A percentile compares a stretch with the other conserved stretches of the same genome.
Conservation (phyloP, 1,284 basidiomycete species). For the Ustilago loliicola region DNA sequence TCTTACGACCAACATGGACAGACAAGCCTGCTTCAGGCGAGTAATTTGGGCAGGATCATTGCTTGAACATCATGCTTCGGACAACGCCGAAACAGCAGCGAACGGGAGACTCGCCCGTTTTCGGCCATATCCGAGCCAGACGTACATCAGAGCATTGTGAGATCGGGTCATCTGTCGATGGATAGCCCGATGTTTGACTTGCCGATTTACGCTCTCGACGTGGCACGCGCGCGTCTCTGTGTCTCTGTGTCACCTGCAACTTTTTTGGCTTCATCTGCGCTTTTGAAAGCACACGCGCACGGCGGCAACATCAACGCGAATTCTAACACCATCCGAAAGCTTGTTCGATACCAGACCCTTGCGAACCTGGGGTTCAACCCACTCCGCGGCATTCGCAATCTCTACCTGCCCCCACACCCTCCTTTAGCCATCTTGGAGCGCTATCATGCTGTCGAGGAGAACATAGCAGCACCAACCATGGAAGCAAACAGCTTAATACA, state of each 20-base stretch:
- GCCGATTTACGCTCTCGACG: conserved; percentile 24
- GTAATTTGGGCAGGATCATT: not conserved
- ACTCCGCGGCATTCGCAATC: not conserved
- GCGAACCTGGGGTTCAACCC: not conserved
- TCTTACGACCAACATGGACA: not conserved
- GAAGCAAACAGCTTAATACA: conserved; percentile 4
- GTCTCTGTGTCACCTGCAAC: conserved; percentile 3
- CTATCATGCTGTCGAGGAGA: not conserved
- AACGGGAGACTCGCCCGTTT: not conserved
- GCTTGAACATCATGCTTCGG: conserved; percentile 8
- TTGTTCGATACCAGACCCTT: conserved; percentile 4
- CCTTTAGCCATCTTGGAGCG: not conserved
- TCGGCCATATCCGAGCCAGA: conserved; percentile 7
- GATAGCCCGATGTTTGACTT: not conserved
- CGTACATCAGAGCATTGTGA: not conserved
- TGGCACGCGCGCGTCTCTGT: conserved; percentile 16
- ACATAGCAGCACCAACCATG: conserved; percentile 17
- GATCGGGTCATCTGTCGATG: conserved; percentile 9
- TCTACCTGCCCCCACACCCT: not conserved
- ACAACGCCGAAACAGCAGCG: conserved; percentile 23
- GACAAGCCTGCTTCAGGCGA: not conserved
- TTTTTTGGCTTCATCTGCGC: conserved; percentile 7
- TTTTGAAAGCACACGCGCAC: conserved; percentile 6
- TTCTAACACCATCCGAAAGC: conserved; percentile 36
- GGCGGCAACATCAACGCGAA: conserved; percentile 19